Evolutionary conservation across 2,329 filamentous ascomycete species (phyloP).

Genomic region (Nannizzia gypsea): DNA sequence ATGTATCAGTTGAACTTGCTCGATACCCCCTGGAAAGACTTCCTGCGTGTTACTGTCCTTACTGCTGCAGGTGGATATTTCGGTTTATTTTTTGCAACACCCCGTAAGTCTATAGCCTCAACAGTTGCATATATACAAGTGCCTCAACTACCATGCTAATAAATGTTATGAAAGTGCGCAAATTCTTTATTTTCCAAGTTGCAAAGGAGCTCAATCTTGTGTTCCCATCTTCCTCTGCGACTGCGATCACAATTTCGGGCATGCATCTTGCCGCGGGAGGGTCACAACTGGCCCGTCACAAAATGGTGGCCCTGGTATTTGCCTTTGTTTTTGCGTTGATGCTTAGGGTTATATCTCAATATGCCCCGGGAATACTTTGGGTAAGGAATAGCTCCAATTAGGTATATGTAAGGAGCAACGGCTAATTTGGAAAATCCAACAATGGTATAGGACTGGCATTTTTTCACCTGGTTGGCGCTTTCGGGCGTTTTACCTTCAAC

Average conservation of each 20-base stretch:
- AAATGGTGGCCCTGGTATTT: constrained; percentile 44
- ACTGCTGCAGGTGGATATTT: constrained; percentile 29
- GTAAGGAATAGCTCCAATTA: constrained; percentile 15
- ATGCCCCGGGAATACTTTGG: constrained; percentile 49
- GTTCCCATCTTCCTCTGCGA: constrained; percentile 50
- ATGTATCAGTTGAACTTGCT: constrained; percentile 34
- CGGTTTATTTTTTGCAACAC: constrained; percentile 52
- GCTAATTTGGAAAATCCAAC: not conserved
- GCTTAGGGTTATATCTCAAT: constrained; percentile 47
- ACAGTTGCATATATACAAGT: not conserved
- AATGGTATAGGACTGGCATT: constrained; percentile 35
- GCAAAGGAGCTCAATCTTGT: constrained; percentile 43
- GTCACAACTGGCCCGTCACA: constrained; percentile 42
- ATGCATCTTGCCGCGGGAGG: constrained; percentile 48
- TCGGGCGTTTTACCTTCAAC: constrained; percentile 15
- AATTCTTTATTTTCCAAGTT: constrained; percentile 51
- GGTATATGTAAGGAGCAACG: not conserved
- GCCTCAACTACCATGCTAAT: constrained; percentile 1
- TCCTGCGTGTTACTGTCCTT: constrained; percentile 11
- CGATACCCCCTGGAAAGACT: constrained; percentile 11
- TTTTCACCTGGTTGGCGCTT: constrained; percentile 33
- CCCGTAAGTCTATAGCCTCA: constrained; percentile 22
- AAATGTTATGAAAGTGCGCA: constrained; percentile 36
- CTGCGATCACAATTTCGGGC: constrained; percentile 50
- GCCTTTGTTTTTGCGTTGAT: constrained; percentile 42